phyloP scores from a whole-genome alignment of 1,284 basidiomycete species.

The Meripilus lineatus region DNA sequence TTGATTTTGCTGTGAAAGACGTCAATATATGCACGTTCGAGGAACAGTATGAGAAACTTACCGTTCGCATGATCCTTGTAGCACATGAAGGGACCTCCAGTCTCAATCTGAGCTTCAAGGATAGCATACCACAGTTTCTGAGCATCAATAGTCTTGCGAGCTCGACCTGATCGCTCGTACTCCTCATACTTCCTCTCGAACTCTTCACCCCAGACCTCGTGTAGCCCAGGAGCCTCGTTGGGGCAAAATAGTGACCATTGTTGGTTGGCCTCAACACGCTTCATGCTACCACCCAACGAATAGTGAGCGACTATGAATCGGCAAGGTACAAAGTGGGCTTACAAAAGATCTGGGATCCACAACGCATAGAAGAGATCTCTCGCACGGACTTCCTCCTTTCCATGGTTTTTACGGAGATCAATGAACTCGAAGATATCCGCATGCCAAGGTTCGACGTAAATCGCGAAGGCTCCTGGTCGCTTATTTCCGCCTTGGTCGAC shows the following conservation, averaged over 20 bases:
- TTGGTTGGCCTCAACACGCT: constrained; percentile 81
- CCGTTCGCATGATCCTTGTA: constrained; percentile 93
- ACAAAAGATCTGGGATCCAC: constrained; percentile 98
- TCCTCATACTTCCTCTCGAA: constrained; percentile 88
- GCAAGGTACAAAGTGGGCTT: constrained; percentile 26
- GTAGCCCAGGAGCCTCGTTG: constrained; percentile 89
- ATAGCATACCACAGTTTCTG: constrained; percentile 99
- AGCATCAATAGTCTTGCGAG: constrained; percentile 84
- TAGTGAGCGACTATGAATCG: constrained; percentile 7
- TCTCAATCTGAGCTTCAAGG: constrained; percentile 96
- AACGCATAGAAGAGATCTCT: constrained; percentile 98
- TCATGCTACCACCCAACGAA: constrained; percentile 61
- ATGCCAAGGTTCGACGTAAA: constrained; percentile 98
- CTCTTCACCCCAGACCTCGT: constrained; percentile 89
- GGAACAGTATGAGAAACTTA: constrained; percentile 30
- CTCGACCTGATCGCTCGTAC: constrained; percentile 92
- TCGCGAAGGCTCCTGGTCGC: constrained; percentile 97
- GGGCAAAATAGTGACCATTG: constrained; percentile 99
- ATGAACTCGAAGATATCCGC: constrained; percentile 97
- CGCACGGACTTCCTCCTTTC: constrained; percentile 97
- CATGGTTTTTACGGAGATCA: constrained; percentile 98
- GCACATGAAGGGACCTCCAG: constrained; percentile 96
- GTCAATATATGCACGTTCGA: constrained; percentile 4
- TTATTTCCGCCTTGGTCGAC: constrained; percentile 99
- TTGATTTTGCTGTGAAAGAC: constrained; percentile 72